Conservation (phyloP, 2,329 filamentous ascomycete genomes). For the Apiospora saccharicola region DNA sequence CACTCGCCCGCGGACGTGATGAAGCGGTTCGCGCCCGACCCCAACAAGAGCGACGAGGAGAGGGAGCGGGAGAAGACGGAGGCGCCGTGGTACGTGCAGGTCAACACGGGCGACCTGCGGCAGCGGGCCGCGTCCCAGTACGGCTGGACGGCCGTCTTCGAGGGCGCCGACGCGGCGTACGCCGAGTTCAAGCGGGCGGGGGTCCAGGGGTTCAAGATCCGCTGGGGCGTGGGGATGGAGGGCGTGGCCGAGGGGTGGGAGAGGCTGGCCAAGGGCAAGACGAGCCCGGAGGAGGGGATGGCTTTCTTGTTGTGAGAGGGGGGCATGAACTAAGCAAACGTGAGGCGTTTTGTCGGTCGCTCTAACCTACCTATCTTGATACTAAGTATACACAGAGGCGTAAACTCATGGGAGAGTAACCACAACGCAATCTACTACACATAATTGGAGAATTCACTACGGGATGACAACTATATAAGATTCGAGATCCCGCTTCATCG, state of each 20-base stretch:
- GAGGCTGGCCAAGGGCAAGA: slow-evolving; percentile 34
- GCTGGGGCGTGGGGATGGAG: slow-evolving; percentile 41
- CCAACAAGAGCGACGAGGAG: neutral
- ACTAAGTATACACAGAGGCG: too few relatives aligned
- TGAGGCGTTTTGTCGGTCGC: too few relatives aligned
- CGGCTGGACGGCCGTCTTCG: slow-evolving; percentile 37
- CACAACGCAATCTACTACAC: too few relatives aligned
- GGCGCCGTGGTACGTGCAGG: slow-evolving; percentile 22
- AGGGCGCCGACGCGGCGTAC: slow-evolving; percentile 33
- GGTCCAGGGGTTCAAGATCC: slow-evolving; percentile 34
- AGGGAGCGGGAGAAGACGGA: neutral
- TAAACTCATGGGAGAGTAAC: too few relatives aligned
- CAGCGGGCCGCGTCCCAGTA: slow-evolving; percentile 33
- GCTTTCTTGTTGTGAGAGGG: slow-evolving; percentile 36
- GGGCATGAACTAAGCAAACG: too few relatives aligned
- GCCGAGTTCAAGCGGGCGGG: slow-evolving; percentile 31
- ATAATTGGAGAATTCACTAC: neutral
- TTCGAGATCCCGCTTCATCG: neutral
- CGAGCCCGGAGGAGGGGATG: slow-evolving; percentile 38
- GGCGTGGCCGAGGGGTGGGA: slow-evolving; percentile 39
- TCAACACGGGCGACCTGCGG: slow-evolving; percentile 36
- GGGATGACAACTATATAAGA: neutral
- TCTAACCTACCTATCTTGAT: too few relatives aligned
- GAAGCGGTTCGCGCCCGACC: slow-evolving; percentile 20
- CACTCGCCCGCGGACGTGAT: slow-evolving; percentile 15